Conservation (phyloP, 176 grass and related monocot species). For the Oropetium thomaeum region DNA sequence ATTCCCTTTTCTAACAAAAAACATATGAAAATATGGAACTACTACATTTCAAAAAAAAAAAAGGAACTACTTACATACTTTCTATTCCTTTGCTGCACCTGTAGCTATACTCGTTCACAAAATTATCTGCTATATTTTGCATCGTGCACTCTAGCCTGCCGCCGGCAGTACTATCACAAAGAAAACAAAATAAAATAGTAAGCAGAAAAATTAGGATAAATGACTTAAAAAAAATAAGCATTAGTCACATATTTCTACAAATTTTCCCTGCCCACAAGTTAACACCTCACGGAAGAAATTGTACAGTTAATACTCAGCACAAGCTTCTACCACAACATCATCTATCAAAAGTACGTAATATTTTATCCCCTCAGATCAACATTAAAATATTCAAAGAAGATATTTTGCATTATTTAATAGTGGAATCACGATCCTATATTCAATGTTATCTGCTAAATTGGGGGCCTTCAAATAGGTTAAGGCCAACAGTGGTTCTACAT, state of each 20-base stretch:
- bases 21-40: constrained; percentile 33
- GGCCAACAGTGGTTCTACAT: constrained; percentile 2
- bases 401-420: neutral
- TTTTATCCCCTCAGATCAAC: neutral
- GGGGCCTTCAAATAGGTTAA: neutral
- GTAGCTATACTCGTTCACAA: constrained; percentile 67
- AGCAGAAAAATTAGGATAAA: constrained; percentile 10
- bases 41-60: no score
- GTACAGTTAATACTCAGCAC: neutral
- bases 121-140: constrained; percentile 96
- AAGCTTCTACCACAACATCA: neutral
- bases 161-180: constrained; percentile 56
- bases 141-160: constrained; percentile 96
- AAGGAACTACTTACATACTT: constrained; percentile 68
- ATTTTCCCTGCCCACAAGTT: neutral
- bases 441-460: neutral
- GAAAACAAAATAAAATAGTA: constrained; percentile 11
- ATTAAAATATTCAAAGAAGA: neutral
- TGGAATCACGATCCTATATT: neutral
- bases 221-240: constrained; percentile 6
- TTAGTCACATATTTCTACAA: neutral
- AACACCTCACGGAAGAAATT: neutral
- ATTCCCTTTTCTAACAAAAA: neutral
- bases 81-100: constrained; percentile 69
- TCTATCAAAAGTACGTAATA: constrained; percentile 15